phyloP scores from a whole-genome alignment of 2,329 filamentous ascomycete species.

The Podosphaera leucotricha region DNA sequence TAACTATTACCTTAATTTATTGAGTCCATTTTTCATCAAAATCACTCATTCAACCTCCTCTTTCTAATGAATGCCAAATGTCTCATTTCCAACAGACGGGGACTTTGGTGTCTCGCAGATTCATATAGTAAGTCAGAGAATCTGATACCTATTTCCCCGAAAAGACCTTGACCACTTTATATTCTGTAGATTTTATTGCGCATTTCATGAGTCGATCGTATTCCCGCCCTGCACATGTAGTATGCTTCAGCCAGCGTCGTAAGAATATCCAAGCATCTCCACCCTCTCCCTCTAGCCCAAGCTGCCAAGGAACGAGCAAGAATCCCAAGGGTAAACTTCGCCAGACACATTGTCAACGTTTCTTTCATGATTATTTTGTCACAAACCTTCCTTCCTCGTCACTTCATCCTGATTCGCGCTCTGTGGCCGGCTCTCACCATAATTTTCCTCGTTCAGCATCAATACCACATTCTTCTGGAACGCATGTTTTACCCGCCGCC shows the following conservation, averaged over 20 bases:
- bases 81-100: not conserved
- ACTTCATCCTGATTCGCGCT: slow-evolving; percentile 62
- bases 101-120: slow-evolving; percentile 14
- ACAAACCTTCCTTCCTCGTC: slow-evolving; percentile 87
- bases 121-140: slow-evolving; percentile 11
- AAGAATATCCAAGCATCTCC: not conserved
- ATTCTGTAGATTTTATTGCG: slow-evolving; percentile 12
- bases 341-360: slow-evolving; percentile 2
- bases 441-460: slow-evolving; percentile 72
- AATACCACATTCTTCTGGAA: slow-evolving; percentile 42
- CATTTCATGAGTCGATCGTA: slow-evolving; percentile 9
- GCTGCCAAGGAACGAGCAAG: not conserved
- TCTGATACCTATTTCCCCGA: not conserved
- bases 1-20: no score
- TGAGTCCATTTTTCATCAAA: no score
- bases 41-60: no score
- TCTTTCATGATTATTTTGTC: slow-evolving; percentile 91
- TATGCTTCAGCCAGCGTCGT: not conserved
- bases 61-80: not conserved
- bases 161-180: not conserved
- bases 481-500: slow-evolving; percentile 30
- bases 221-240: not conserved
- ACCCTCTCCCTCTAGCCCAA: not conserved
- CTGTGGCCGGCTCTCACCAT: slow-evolving; percentile 42
- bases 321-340: not conserved